These are phyloP conservation scores for Beta corolliflora DNA, from an alignment of 179 eudicot genomes.

Conservation along the genomic window DNA sequence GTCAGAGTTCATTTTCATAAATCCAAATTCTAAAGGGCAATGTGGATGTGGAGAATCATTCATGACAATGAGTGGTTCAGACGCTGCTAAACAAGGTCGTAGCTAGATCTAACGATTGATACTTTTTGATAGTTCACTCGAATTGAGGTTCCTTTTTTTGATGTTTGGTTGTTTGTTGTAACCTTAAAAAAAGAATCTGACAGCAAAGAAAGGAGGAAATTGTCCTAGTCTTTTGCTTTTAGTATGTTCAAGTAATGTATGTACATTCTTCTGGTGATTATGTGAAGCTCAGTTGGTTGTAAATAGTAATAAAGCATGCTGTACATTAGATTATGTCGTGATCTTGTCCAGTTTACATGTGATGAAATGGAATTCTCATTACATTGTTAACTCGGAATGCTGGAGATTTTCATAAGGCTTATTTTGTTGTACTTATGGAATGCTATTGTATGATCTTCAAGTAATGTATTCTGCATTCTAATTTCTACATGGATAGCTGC, in stretches of 20 bases:
- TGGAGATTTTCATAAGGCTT: not conserved
- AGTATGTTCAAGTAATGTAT: not conserved
- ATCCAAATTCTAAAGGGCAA: constrained; percentile 73
- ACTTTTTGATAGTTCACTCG: constrained; percentile 16
- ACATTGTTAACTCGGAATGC: not conserved
- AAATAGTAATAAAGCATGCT: constrained; percentile 9
- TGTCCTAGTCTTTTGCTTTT: not conserved
- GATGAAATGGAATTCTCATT: not conserved
- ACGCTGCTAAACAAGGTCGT: constrained; percentile 42
- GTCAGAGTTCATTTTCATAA: constrained; percentile 69
- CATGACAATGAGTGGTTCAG: constrained; percentile 55
- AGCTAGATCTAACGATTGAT: constrained; percentile 6
- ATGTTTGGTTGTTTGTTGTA: constrained; percentile 18
- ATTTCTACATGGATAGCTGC: too few species aligned
- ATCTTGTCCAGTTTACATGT: not conserved
- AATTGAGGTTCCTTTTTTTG: not conserved
- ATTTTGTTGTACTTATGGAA: too few species aligned
- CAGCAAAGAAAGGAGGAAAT: not conserved
- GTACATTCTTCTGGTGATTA: constrained; percentile 6
- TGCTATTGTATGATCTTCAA: too few species aligned
- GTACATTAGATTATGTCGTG: constrained; percentile 1
- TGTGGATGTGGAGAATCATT: constrained; percentile 88
- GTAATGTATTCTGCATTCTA: too few species aligned
- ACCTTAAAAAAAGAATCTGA: not conserved
- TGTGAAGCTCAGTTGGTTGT: constrained; percentile 21